Percentiles rank a stretch among this genome's conserved stretches.
These are phyloP conservation scores for Furcasterigmium furcatum DNA, from an alignment of 2,329 filamentous ascomycete genomes.

Conservation along the genomic window DNA sequence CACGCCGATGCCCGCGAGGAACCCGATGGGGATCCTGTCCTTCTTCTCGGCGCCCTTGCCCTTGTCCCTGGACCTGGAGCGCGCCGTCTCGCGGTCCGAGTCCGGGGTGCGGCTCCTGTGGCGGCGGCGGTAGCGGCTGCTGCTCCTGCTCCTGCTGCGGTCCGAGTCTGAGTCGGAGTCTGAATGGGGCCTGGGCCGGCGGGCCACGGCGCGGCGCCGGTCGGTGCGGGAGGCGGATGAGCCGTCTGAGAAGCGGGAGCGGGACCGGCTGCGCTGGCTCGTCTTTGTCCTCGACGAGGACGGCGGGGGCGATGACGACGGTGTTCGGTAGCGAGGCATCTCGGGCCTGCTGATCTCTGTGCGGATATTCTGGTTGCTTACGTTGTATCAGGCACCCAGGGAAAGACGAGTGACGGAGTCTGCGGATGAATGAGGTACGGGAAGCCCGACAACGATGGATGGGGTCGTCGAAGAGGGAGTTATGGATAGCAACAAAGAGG, in stretches of 20 bases:
- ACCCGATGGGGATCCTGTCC: slow-evolving; percentile 23
- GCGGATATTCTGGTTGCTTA: too few species aligned
- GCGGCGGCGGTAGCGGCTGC: background rate
- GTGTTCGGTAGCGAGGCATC: background rate
- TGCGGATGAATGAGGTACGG: too few species aligned
- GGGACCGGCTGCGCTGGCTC: background rate
- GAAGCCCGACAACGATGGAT: too few species aligned
- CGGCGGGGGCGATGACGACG: background rate
- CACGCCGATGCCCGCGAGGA: slow-evolving; percentile 29
- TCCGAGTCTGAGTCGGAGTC: background rate
- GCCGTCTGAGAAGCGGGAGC: background rate
- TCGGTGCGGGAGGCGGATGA: background rate
- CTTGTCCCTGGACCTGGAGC: background rate
- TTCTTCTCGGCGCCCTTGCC: background rate
- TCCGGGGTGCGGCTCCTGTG: background rate
- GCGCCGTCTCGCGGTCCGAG: background rate
- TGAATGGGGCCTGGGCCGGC: background rate
- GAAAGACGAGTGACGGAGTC: too few species aligned
- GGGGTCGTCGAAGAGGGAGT: too few species aligned
- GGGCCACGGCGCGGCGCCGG: background rate
- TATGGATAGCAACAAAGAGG: too few species aligned
- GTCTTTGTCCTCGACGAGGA: background rate
- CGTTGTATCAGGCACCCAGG: too few species aligned
- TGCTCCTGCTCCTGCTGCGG: background rate
- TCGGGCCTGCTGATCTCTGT: too few species aligned